phyloP scores from a whole-genome alignment of 2,329 filamentous ascomycete genomes.

The Xylaria sp. region DNA sequence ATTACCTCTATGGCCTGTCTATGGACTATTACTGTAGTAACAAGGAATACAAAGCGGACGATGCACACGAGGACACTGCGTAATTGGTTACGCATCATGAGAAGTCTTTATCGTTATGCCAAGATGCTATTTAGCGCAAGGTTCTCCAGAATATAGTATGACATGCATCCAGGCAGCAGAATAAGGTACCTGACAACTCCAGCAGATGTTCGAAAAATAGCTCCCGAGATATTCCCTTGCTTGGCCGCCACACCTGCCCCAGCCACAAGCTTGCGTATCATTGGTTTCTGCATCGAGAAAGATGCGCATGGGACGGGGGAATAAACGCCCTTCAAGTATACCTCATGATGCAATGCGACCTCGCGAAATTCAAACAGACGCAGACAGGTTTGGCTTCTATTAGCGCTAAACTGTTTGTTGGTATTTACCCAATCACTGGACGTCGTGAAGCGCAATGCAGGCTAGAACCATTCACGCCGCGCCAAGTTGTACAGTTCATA shows the following conservation, averaged over 20 bases:
- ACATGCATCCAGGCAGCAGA: constrained; percentile 33
- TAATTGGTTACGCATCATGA: constrained; percentile 23
- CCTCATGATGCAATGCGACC: constrained; percentile 18
- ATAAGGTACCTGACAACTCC: not conserved
- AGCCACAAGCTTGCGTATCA: constrained; percentile 26
- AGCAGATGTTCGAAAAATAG: constrained; percentile 15
- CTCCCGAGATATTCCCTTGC: constrained; percentile 1
- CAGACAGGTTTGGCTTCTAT: too few relatives aligned
- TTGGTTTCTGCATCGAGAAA: not conserved
- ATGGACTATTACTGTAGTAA: not conserved
- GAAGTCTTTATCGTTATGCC: not conserved
- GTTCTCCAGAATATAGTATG: constrained; percentile 29
- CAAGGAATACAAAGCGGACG: constrained; percentile 4
- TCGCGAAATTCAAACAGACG: not conserved
- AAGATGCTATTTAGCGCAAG: constrained; percentile 20
- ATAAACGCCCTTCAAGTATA: constrained; percentile 23
- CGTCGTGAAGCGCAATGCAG: not conserved
- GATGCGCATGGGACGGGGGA: not conserved
- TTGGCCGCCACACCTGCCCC: constrained; percentile 3
- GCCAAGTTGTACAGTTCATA: not conserved
- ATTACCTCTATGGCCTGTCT: too few relatives aligned
- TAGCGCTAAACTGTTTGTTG: too few relatives aligned
- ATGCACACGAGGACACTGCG: constrained; percentile 14
- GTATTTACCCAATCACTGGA: not conserved
- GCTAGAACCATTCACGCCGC: not conserved